These are phyloP conservation scores for Aspergillus heteromorphus DNA, from an alignment of 495 filamentous ascomycete species.

Conservation along the genomic window DNA sequence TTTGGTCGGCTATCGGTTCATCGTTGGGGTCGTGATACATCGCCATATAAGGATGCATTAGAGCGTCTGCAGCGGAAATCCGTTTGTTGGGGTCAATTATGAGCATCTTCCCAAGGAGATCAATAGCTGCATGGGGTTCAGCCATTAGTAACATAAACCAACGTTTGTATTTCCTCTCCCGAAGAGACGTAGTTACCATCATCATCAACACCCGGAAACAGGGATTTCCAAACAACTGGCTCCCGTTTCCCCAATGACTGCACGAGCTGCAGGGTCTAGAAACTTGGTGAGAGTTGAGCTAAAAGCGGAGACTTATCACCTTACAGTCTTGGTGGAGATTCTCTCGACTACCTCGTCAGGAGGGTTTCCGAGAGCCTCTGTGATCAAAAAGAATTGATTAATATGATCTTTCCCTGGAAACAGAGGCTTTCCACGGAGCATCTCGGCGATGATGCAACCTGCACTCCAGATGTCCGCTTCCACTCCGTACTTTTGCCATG, in stretches of 20 bases:
- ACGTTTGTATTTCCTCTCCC: not conserved
- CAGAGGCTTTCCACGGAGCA: conserved; percentile 94
- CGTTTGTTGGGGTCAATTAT: conserved; percentile 95
- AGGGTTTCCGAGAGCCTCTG: conserved; percentile 89
- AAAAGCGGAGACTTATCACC: conserved; percentile 16
- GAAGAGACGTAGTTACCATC: conserved; percentile 53
- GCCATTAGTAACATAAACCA: not conserved
- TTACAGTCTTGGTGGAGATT: conserved; percentile 93
- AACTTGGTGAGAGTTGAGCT: not conserved
- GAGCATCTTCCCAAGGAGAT: conserved; percentile 90
- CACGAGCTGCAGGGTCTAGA: conserved; percentile 86
- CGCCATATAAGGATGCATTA: conserved; percentile 85
- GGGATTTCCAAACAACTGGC: conserved; percentile 75
- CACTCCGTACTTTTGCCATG: conserved; percentile 98
- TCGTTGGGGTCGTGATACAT: conserved; percentile 97
- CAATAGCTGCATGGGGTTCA: conserved; percentile 58
- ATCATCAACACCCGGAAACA: conserved; percentile 89
- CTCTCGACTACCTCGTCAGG: conserved; percentile 97
- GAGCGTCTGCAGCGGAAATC: conserved; percentile 72
- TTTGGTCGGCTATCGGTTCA: conserved; percentile 88
- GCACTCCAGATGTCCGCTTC: conserved; percentile 99
- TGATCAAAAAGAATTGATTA: conserved; percentile 99
- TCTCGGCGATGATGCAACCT: conserved; percentile 97
- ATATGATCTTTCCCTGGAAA: conserved; percentile 99
- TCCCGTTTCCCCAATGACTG: conserved; percentile 90